phyloP scores from a whole-genome alignment of 2,329 filamentous ascomycete genomes.

The Epichloe festucae region DNA sequence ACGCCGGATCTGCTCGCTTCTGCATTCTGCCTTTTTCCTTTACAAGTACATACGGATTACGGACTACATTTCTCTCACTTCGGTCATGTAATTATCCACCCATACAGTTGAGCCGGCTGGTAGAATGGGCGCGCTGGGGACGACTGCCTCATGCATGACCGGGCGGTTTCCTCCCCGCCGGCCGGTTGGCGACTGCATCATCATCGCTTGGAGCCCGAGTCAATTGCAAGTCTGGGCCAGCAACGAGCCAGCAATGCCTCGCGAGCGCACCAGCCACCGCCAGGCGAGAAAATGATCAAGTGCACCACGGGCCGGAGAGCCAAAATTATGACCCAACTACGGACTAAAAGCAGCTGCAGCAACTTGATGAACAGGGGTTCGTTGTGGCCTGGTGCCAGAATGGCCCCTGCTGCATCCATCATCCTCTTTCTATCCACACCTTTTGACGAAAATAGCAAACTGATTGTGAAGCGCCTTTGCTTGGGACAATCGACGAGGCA shows the following conservation, averaged over 20 bases:
- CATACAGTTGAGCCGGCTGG: too few species aligned
- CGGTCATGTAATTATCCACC: too few species aligned
- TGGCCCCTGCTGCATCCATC: neutral
- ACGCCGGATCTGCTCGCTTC: neutral
- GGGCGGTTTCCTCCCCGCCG: neutral
- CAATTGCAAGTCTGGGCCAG: neutral
- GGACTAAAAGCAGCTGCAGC: neutral
- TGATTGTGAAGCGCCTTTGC: neutral
- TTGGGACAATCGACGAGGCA: neutral
- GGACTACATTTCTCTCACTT: too few species aligned
- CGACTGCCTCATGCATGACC: neutral
- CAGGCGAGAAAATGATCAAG: neutral
- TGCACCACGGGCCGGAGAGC: neutral
- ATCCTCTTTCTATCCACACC: neutral
- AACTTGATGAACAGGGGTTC: neutral
- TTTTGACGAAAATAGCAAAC: neutral
- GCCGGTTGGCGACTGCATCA: neutral
- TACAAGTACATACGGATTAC: neutral
- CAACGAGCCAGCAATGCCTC: neutral
- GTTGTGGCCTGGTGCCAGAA: neutral
- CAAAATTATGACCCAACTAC: neutral
- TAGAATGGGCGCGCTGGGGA: too few species aligned
- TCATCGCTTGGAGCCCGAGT: neutral
- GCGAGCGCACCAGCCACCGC: neutral
- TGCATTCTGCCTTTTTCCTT: neutral